Percentiles rank a stretch among this genome's conserved stretches.
These are phyloP conservation scores for Rhododendron vialii DNA, from an alignment of 148 eudicot genomes.

Conservation along the genomic window DNA sequence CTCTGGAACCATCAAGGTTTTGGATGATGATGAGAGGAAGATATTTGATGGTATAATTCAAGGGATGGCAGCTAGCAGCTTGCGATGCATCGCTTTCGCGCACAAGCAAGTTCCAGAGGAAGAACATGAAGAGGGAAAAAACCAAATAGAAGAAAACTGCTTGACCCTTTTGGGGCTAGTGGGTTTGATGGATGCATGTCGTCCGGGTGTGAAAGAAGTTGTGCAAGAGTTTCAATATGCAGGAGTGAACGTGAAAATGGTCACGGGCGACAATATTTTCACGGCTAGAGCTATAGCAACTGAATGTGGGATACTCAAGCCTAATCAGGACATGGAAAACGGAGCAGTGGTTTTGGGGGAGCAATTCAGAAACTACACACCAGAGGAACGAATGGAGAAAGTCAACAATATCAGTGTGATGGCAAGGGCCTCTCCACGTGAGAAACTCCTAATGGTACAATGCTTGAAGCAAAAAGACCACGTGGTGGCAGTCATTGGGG, in stretches of 20 bases:
- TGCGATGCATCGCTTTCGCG: conserved; percentile 21
- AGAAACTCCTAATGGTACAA: conserved; percentile 15
- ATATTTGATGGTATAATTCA: neutral
- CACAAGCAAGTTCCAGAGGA: neutral
- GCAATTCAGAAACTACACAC: neutral
- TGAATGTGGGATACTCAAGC: conserved; percentile 18
- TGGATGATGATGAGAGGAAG: neutral
- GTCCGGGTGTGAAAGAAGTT: conserved; percentile 1
- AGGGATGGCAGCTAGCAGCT: conserved; percentile 5
- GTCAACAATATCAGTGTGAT: conserved; percentile 10
- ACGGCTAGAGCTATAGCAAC: neutral
- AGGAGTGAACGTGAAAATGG: too few species aligned
- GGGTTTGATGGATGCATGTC: conserved; percentile 12
- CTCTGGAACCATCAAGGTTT: neutral
- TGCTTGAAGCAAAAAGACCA: conserved; percentile 13
- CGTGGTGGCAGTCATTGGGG: conserved; percentile 18
- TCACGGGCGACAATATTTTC: too few species aligned
- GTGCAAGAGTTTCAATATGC: neutral
- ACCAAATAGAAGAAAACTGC: neutral
- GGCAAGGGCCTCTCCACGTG: conserved; percentile 10
- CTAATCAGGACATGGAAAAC: neutral
- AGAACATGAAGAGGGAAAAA: neutral
- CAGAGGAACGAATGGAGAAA: conserved; percentile 13
- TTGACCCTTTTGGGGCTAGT: conserved; percentile 13
- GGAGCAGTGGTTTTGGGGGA: neutral